phyloP scores from a whole-genome alignment of 169 alveolate genomes.

The Neospora caninum region DNA sequence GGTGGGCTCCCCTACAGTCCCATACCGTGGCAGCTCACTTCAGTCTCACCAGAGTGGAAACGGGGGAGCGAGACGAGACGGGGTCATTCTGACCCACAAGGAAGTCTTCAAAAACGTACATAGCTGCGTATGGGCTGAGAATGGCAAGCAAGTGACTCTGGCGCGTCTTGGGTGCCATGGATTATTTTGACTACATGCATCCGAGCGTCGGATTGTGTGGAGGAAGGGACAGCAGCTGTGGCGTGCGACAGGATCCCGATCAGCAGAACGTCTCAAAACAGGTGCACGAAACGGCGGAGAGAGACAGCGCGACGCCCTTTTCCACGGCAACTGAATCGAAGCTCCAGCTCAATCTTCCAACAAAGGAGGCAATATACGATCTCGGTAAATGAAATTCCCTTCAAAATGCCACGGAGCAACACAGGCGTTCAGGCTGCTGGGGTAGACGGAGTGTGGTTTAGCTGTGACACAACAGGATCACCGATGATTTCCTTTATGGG shows the following conservation, averaged over 20 bases:
- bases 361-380: conserved; percentile 12
- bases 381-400: not conserved
- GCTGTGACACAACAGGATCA: not conserved
- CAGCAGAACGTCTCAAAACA: not conserved
- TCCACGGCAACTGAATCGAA: not conserved
- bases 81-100: not conserved
- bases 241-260: not conserved
- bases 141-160: not conserved
- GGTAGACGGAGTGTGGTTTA: too few relatives aligned
- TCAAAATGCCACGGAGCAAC: not conserved
- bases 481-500: not conserved
- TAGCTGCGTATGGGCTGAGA: not conserved
- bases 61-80: not conserved
- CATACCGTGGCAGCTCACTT: not conserved
- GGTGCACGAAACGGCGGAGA: not conserved
- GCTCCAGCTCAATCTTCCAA: not conserved
- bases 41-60: not conserved
- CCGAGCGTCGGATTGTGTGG: not conserved
- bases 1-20: too few relatives aligned
- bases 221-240: not conserved
- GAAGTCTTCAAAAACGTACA: not conserved
- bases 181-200: not conserved
- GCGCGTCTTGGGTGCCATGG: conserved; percentile 8
- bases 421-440: too few relatives aligned
- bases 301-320: not conserved